Conservation (phyloP, 2,329 filamentous ascomycete genomes). For the Teratosphaeria gauchensis region DNA sequence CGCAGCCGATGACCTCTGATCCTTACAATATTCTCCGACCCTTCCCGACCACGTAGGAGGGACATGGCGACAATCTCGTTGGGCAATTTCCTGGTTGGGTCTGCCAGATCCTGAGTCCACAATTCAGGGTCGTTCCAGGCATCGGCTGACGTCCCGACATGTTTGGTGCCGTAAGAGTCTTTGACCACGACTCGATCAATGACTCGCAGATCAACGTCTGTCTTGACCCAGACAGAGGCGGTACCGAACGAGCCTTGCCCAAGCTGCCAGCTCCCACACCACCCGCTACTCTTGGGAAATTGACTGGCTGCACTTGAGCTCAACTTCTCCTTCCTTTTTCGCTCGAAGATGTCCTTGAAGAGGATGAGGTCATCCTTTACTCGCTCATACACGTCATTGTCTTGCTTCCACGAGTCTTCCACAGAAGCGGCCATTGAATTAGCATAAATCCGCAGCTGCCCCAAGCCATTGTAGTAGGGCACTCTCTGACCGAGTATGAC, state of each 20-base stretch:
- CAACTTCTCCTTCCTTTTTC: neutral
- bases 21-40: neutral
- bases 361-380: neutral
- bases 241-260: neutral
- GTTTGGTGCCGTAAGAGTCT: neutral
- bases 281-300: neutral
- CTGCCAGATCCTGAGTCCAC: neutral
- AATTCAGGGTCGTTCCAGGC: neutral
- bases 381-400: neutral
- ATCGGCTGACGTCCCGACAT: neutral
- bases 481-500: neutral
- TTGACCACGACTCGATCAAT: neutral
- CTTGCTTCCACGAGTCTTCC: neutral
- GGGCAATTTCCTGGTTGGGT: neutral
- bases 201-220: neutral
- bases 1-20: neutral
- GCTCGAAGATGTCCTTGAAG: neutral
- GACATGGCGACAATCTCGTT: neutral
- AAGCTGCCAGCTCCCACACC: constrained; percentile 1
- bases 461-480: neutral
- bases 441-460: neutral
- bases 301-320: neutral
- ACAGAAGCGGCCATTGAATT: neutral
- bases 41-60: neutral
- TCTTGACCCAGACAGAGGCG: neutral